Evolutionary conservation across 2,329 filamentous ascomycete species (phyloP).

Genomic region (Hypoxylon sp.): DNA sequence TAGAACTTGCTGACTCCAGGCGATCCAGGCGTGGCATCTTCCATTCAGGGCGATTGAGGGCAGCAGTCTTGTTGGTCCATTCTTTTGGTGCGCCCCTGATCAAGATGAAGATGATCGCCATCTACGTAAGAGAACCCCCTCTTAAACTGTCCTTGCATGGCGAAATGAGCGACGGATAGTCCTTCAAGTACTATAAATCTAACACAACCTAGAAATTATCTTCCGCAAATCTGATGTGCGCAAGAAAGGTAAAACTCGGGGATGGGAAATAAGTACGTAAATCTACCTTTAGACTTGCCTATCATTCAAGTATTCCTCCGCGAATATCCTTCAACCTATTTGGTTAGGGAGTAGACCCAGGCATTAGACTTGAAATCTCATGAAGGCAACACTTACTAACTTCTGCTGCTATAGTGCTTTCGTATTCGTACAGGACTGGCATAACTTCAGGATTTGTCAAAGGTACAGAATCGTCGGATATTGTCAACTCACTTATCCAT

Average conservation of each 20-base stretch:
- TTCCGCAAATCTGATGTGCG: conserved; percentile 77
- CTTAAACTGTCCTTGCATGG: neutral
- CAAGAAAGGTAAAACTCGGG: conserved; percentile 74
- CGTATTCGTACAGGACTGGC: conserved; percentile 67
- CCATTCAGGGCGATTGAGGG: conserved; percentile 72
- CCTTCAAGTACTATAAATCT: conserved; percentile 22
- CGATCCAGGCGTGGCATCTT: conserved; percentile 60
- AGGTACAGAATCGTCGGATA: conserved; percentile 70
- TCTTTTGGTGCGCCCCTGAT: conserved; percentile 73
- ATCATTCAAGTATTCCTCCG: neutral
- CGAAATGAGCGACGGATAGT: neutral
- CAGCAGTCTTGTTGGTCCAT: conserved; percentile 71
- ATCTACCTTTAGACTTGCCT: neutral
- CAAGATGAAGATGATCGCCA: conserved; percentile 70
- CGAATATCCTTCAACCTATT: neutral
- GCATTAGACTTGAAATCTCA: neutral
- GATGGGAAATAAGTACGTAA: conserved; percentile 69
- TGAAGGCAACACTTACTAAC: conserved; percentile 19
- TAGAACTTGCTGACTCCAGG: conserved; percentile 10
- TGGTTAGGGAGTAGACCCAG: neutral
- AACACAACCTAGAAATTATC: conserved; percentile 65
- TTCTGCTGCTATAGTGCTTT: conserved; percentile 60
- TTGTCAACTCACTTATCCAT: conserved; percentile 65
- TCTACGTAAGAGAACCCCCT: conserved; percentile 62
- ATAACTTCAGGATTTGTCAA: conserved; percentile 74